A percentile compares a stretch with the other conserved stretches of the same genome.
These are phyloP conservation scores for Candida maesae DNA, from an alignment of 805 yeast species.

Conservation along the genomic window DNA sequence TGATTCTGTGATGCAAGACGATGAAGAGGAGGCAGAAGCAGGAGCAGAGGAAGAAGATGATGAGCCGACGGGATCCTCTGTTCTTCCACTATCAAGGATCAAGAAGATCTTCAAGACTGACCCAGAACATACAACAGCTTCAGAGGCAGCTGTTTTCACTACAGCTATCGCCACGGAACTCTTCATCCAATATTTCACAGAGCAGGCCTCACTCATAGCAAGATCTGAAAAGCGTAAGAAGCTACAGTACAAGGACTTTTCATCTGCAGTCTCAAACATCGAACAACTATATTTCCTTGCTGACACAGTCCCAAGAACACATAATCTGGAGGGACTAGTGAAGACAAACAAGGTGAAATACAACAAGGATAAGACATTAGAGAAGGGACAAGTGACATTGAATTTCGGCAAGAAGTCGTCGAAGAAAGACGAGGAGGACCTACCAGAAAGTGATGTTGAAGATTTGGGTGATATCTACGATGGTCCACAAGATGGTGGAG, in stretches of 20 bases:
- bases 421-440: constrained; percentile 20
- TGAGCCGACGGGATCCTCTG: constrained; percentile 29
- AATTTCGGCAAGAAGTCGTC: constrained; percentile 23
- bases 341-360: constrained; percentile 37
- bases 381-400: constrained; percentile 41
- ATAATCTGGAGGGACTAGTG: constrained; percentile 45
- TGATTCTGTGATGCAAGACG: constrained; percentile 3
- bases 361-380: constrained; percentile 21
- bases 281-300: constrained; percentile 61
- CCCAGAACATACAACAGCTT: constrained; percentile 64
- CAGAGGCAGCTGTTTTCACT: constrained; percentile 69
- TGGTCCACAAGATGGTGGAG: constrained; percentile 2
- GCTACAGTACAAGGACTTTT: constrained; percentile 66
- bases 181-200: constrained; percentile 65
- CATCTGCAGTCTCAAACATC: constrained; percentile 54
- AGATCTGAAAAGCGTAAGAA: constrained; percentile 64
- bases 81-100: constrained; percentile 63
- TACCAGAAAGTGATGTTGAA: constrained; percentile 25
- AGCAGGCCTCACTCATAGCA: constrained; percentile 65
- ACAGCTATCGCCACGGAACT: constrained; percentile 76
- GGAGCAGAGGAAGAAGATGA: constrained; percentile 13
- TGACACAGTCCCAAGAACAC: constrained; percentile 65
- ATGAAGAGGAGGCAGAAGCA: constrained; percentile 8
- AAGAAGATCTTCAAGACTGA: constrained; percentile 72
- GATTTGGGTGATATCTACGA: constrained; percentile 21